Evolutionary conservation across 1,284 basidiomycete genomes (phyloP).

Genomic region (Puccinia novopanici): DNA sequence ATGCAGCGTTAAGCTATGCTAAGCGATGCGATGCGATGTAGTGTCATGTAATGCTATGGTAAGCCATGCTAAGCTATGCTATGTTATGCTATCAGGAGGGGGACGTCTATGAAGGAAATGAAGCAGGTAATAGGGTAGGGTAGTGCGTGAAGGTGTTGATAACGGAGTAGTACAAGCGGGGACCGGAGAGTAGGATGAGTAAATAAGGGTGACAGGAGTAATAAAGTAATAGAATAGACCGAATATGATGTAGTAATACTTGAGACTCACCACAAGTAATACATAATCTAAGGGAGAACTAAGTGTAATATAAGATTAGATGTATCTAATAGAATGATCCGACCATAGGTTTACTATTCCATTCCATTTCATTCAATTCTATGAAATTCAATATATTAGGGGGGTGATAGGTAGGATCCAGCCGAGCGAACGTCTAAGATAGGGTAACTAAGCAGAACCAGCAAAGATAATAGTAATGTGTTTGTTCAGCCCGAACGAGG

Average conservation of each 20-base stretch:
- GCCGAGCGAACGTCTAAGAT: neutral
- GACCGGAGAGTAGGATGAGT: too few relatives aligned
- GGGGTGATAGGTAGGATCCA: too few relatives aligned
- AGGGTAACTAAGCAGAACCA: conserved; percentile 8
- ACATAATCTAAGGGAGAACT: too few relatives aligned
- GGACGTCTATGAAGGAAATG: neutral
- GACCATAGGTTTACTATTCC: neutral
- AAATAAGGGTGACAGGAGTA: neutral
- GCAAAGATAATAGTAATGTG: conserved; percentile 19
- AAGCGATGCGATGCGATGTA: too few relatives aligned
- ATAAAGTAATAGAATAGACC: conserved; percentile 1
- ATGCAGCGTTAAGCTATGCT: too few relatives aligned
- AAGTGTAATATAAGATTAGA: too few relatives aligned
- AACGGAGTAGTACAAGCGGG: neutral
- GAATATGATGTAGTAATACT: neutral
- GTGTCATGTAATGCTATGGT: too few relatives aligned
- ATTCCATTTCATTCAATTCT: neutral
- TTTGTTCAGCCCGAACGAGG: neutral
- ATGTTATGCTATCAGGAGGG: neutral
- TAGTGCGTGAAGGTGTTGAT: conserved; percentile 15
- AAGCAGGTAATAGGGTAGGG: conserved; percentile 13
- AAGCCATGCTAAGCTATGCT: neutral
- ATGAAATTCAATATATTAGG: neutral
- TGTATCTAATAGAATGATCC: too few relatives aligned
- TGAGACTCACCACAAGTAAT: neutral